Percentiles rank a stretch among this genome's conserved stretches.
Evolutionary conservation across 495 filamentous ascomycete species (phyloP).

Genomic region (Durotheca rogersii): DNA sequence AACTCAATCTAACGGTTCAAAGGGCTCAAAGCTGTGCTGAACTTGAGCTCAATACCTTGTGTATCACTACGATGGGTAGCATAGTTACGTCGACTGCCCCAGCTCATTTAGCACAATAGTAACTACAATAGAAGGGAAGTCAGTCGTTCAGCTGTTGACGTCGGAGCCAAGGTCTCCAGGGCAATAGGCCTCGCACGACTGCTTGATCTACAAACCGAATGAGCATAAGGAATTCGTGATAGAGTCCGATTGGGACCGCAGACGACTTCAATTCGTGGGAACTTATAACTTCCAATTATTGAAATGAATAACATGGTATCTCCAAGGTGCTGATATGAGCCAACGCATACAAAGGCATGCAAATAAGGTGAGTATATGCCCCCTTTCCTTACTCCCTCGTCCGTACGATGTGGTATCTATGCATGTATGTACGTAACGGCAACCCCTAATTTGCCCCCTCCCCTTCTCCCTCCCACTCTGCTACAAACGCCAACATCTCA

Average conservation of each 20-base stretch:
- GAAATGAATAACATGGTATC: too few relatives aligned
- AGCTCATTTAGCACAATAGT: too few relatives aligned
- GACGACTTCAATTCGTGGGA: neutral
- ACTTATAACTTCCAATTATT: neutral
- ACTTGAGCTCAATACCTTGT: too few relatives aligned
- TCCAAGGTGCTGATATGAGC: neutral
- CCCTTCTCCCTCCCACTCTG: neutral
- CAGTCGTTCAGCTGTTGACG: neutral
- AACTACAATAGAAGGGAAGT: too few relatives aligned
- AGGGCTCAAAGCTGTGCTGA: neutral
- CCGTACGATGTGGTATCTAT: slow-evolving; percentile 28
- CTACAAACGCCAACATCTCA: too few relatives aligned
- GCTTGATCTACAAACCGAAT: neutral
- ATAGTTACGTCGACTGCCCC: too few relatives aligned
- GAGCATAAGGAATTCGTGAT: neutral
- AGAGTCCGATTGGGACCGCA: neutral
- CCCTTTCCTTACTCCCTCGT: too few relatives aligned
- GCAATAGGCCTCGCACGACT: neutral
- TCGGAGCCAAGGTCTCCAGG: neutral
- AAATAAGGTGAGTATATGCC: too few relatives aligned
- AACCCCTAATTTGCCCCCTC: slow-evolving; percentile 1
- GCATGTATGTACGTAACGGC: neutral
- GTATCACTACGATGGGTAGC: too few relatives aligned
- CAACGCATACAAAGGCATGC: neutral
- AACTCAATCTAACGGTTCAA: neutral